Conservation (phyloP, 2,329 filamentous ascomycete species). For the Diaporthe amygdali region DNA sequence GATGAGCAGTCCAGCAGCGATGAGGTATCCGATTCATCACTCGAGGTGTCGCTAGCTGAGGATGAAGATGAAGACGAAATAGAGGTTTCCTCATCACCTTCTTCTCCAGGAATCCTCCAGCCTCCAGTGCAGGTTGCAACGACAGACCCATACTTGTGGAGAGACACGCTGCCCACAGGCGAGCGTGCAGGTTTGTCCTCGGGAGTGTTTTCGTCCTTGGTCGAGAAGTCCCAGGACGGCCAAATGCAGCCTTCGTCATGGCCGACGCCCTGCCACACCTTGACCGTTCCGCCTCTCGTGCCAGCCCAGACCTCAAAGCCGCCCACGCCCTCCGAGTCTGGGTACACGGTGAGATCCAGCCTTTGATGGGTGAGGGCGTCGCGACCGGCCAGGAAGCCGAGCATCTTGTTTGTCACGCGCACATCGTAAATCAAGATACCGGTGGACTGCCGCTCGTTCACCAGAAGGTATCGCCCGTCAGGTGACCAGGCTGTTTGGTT, state of each 20-base stretch:
- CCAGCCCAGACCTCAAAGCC: slow-evolving; percentile 70
- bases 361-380: slow-evolving; percentile 59
- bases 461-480: slow-evolving; percentile 66
- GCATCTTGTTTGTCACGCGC: slow-evolving; percentile 61
- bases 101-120: slow-evolving; percentile 45
- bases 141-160: slow-evolving; percentile 62
- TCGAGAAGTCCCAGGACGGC: slow-evolving; percentile 56
- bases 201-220: slow-evolving; percentile 18
- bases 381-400: slow-evolving; percentile 59
- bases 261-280: slow-evolving; percentile 64
- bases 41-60: slow-evolving; percentile 11
- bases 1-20: neutral
- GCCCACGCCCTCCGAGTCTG: slow-evolving; percentile 37
- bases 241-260: slow-evolving; percentile 46
- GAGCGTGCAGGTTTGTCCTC: slow-evolving; percentile 37
- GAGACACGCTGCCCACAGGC: slow-evolving; percentile 53
- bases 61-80: neutral
- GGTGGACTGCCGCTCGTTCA: slow-evolving; percentile 62
- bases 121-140: slow-evolving; percentile 62
- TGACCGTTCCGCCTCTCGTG: slow-evolving; percentile 56
- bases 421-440: slow-evolving; percentile 68
- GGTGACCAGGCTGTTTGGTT: slow-evolving; percentile 66
- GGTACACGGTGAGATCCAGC: slow-evolving; percentile 60
- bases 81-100: slow-evolving; percentile 15
- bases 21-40: neutral